Conservation (phyloP, 257 asterid species). For the Solanum sparsipilum region DNA sequence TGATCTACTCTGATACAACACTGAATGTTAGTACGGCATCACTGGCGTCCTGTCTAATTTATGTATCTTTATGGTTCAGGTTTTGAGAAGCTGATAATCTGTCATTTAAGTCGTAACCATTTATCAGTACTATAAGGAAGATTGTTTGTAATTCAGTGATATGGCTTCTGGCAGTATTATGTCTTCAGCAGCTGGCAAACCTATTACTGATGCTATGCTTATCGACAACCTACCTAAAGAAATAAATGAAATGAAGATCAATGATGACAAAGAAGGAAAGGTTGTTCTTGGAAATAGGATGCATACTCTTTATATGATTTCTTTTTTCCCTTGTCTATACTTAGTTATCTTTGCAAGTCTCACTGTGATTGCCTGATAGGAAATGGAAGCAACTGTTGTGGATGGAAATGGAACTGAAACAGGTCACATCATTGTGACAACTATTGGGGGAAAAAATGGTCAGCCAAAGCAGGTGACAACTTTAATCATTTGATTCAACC, state of each 20-base stretch:
- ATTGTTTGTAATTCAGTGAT: background rate
- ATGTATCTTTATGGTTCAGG: background rate
- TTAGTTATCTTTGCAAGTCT: background rate
- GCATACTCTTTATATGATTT: background rate
- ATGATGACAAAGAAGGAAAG: constrained; percentile 69
- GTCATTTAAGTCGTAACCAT: background rate
- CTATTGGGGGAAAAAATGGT: constrained; percentile 64
- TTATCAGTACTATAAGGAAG: background rate
- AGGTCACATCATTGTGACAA: constrained; percentile 83
- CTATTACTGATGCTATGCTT: constrained; percentile 35
- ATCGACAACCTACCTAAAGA: constrained; percentile 59
- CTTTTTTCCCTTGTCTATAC: background rate
- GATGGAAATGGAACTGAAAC: constrained; percentile 90
- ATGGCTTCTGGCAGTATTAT: constrained; percentile 41
- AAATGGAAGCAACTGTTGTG: constrained; percentile 74
- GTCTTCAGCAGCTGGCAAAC: constrained; percentile 30
- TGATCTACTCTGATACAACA: background rate
- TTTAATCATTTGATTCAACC: background rate
- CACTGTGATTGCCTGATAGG: constrained; percentile 26
- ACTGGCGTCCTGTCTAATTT: background rate
- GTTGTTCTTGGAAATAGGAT: constrained; percentile 9
- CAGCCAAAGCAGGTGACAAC: constrained; percentile 76
- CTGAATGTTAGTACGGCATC: background rate
- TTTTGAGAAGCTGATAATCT: constrained; percentile 4
- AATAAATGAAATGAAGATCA: constrained; percentile 65